Percentiles rank a stretch among this genome's conserved stretches.
phyloP scores from a whole-genome alignment of 2,329 filamentous ascomycete species.

The Colletotrichum sp. region DNA sequence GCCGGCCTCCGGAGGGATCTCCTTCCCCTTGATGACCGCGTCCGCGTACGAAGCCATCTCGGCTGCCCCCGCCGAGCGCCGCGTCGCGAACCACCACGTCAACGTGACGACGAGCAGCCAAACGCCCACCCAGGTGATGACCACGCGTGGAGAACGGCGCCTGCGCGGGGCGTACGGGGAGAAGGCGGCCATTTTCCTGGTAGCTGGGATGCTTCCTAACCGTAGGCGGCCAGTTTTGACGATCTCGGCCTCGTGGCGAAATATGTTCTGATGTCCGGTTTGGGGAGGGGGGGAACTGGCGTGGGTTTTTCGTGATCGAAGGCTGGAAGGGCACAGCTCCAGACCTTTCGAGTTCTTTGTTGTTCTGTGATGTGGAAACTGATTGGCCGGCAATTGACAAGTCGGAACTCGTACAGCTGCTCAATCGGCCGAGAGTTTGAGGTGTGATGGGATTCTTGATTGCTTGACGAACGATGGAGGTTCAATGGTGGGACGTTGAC shows the following conservation, averaged over 20 bases:
- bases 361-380: neutral
- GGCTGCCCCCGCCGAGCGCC: neutral
- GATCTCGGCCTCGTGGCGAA: neutral
- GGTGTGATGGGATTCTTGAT: neutral
- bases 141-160: conserved; percentile 11
- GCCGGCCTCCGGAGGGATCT: conserved; percentile 2
- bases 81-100: conserved; percentile 16
- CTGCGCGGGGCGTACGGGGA: conserved; percentile 17
- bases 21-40: conserved; percentile 13
- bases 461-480: neutral
- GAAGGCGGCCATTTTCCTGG: conserved; percentile 2
- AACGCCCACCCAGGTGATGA: conserved; percentile 18
- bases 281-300: neutral
- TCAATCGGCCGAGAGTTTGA: neutral
- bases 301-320: neutral
- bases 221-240: neutral
- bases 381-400: neutral
- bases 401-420: neutral
- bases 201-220: neutral
- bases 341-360: neutral
- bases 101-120: conserved; percentile 19
- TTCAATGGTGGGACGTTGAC: neutral
- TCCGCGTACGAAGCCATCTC: neutral
- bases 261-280: neutral
- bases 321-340: neutral